Base-by-base conservation (phyloP, 2,329 filamentous ascomycete genomes). In the Diaporthe citri region DNA sequence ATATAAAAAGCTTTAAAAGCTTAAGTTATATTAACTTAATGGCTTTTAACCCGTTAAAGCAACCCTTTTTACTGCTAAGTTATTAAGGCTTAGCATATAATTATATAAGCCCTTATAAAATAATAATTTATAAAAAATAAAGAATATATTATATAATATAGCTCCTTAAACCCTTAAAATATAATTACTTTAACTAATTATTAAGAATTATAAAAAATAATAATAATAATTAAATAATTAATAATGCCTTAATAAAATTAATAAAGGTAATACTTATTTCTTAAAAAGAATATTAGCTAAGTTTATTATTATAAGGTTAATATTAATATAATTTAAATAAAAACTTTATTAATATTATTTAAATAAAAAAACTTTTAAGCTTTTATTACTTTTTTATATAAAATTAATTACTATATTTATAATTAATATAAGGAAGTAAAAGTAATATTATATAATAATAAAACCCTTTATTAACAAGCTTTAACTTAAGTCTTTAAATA, bases 181-280 rank as follows among this genome's bases (percentile, higher is more conserved):
- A n/a, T 15, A 25, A 4, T 3, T 28, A 28, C 28, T 20, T 20
- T 31, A 43, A 31, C 1, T 46, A 31, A n/a, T n/a, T n/a, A n/a
- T n/a, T n/a, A n/a, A n/a, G n/a, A n/a, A n/a, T n/a, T n/a, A n/a
- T n/a, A n/a, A 28, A 2, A 10, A 60, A 2, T 41, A 52, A 25
- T 41, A 62, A 41, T 25, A 62, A 17, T 57, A 57, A 55, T 31
- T 57, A 71, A 46, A 52, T 28, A 55, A 55, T 36, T 36, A 36
- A 4, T 8, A 31, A 4, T 5, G 7, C 5, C 39, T 71, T 13
- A 25, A 17, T 6, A 17, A 1, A 28, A 39, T 55, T 36, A 71
- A 71, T 39, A 57, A 13, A 3, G 9, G n/a, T 9, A 31, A 6
- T 55, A 34, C 4, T 39, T 48, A 48, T 39, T 52, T 31, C 3